Evolutionary conservation across 768 basidiomycete species (phyloP).

Genomic region (Leucogyrophana mollusca): DNA sequence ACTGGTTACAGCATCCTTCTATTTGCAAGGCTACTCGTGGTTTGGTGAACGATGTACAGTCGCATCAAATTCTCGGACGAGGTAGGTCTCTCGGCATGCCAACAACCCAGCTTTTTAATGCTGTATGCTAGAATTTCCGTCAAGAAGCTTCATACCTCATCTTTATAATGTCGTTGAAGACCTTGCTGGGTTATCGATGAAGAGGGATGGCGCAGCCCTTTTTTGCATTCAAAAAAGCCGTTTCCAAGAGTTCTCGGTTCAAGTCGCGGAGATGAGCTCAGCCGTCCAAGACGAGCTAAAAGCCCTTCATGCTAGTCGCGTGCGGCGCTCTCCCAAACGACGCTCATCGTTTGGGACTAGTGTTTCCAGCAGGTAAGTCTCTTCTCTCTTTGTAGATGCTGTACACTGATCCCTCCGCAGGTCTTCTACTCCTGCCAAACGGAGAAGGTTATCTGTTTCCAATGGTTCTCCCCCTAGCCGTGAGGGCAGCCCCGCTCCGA

Average conservation of each 20-base stretch:
- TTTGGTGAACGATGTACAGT: conserved; percentile 21
- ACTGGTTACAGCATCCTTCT: conserved; percentile 24
- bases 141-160: conserved; percentile 48
- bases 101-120: background rate
- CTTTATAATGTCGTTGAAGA: conserved; percentile 41
- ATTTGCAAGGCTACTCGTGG: conserved; percentile 10
- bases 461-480: conserved; percentile 28
- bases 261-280: conserved; percentile 30
- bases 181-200: conserved; percentile 21
- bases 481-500: conserved; percentile 24
- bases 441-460: conserved; percentile 40
- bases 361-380: conserved; percentile 38
- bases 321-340: conserved; percentile 48
- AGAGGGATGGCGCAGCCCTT: conserved; percentile 6
- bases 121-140: conserved; percentile 27
- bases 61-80: conserved; percentile 26
- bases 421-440: conserved; percentile 34
- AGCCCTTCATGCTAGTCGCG: conserved; percentile 36
- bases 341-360: conserved; percentile 42
- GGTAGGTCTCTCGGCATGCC: conserved; percentile 10
- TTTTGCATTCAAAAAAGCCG: conserved; percentile 14
- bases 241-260: conserved; percentile 28
- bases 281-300: conserved; percentile 37
- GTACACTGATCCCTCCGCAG: conserved; percentile 24
- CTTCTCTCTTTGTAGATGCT: background rate